Conservation (phyloP, 1,139 yeast genomes). For the Sugiyamaella grinbergsii region DNA sequence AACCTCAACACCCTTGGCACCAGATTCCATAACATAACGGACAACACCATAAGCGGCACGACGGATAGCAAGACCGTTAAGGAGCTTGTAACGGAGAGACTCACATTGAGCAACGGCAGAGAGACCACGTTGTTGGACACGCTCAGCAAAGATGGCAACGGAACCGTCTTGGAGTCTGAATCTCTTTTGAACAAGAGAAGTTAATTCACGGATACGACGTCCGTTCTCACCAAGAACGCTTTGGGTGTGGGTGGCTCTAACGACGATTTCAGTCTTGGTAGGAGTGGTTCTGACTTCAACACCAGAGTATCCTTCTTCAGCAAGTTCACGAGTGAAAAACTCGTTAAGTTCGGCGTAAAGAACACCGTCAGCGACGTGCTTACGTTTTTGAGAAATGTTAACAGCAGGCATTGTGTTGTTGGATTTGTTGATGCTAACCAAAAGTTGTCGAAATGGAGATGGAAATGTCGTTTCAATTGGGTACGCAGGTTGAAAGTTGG, state of each 20-base stretch:
- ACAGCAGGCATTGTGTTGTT: conserved; percentile 31
- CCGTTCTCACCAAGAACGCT: conserved; percentile 99
- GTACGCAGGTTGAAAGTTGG: background rate
- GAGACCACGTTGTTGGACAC: conserved; percentile 99
- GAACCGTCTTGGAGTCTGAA: conserved; percentile 95
- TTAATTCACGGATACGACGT: conserved; percentile 99
- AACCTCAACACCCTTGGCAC: conserved; percentile 99
- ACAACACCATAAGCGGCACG: conserved; percentile 99
- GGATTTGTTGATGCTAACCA: conserved; percentile 10
- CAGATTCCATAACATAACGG: conserved; percentile 99
- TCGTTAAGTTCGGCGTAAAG: conserved; percentile 99
- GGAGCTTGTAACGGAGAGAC: conserved; percentile 96
- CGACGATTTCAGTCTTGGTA: conserved; percentile 95
- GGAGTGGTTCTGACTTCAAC: conserved; percentile 99
- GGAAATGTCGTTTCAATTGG: conserved; percentile 3
- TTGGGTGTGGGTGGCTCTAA: conserved; percentile 99
- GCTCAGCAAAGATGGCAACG: conserved; percentile 95
- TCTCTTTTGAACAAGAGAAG: conserved; percentile 97
- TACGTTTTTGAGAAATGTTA: conserved; percentile 48
- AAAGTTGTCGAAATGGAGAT: conserved; percentile 7
- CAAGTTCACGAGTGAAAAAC: conserved; percentile 99
- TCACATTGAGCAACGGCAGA: conserved; percentile 99
- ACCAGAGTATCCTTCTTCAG: conserved; percentile 99
- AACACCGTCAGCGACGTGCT: conserved; percentile 98
- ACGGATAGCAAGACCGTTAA: conserved; percentile 99